phyloP scores from a whole-genome alignment of 2,329 filamentous ascomycete genomes.

The Didymella keratinophila region DNA sequence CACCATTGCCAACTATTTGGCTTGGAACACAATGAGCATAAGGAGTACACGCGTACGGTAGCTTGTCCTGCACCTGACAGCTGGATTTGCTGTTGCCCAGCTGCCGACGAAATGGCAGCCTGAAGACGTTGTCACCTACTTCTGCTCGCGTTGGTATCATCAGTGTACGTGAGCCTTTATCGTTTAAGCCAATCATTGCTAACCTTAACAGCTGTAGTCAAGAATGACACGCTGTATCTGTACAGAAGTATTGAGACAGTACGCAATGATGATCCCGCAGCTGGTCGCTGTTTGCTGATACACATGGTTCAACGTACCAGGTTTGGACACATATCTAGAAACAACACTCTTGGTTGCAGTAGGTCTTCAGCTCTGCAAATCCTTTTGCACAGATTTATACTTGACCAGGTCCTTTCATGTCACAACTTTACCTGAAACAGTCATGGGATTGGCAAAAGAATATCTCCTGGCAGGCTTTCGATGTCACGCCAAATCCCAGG shows the following conservation, averaged over 20 bases:
- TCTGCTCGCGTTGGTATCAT: slow-evolving; percentile 29
- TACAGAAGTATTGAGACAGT: slow-evolving; percentile 28
- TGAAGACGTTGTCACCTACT: slow-evolving; percentile 23
- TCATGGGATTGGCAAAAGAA: slow-evolving; percentile 34
- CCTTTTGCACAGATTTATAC: not conserved
- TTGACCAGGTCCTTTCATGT: slow-evolving; percentile 24
- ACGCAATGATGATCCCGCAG: not conserved
- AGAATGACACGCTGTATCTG: slow-evolving; percentile 25
- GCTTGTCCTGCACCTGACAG: not conserved
- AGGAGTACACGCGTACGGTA: not conserved
- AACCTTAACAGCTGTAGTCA: slow-evolving; percentile 23
- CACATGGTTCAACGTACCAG: not conserved
- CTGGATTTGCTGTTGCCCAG: slow-evolving; percentile 9
- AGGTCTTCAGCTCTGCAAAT: not conserved
- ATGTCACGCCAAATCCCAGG: slow-evolving; percentile 20
- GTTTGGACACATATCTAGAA: not conserved
- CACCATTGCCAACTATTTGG: not conserved
- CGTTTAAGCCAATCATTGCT: not conserved
- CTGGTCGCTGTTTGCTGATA: not conserved
- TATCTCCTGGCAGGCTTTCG: slow-evolving; percentile 23
- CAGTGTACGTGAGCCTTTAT: slow-evolving; percentile 9
- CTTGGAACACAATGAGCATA: not conserved
- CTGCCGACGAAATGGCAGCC: slow-evolving; percentile 23
- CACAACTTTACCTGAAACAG: slow-evolving; percentile 22
- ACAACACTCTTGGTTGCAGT: slow-evolving; percentile 4